These are phyloP conservation scores for Erodium trifolium DNA, from an alignment of 441 rosid genomes.

Conservation along the genomic window DNA sequence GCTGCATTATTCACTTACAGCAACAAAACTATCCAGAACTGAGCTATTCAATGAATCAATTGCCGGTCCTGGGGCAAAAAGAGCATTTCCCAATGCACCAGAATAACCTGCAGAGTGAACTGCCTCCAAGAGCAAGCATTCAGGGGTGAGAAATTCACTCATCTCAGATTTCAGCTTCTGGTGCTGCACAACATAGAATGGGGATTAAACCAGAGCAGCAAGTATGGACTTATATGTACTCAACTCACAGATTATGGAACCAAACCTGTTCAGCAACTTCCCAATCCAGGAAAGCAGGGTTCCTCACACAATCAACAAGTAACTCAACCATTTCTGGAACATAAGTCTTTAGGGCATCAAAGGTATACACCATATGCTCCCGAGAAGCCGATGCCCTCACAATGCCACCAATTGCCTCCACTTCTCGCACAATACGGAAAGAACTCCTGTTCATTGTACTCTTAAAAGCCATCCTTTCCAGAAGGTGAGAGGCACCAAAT, in stretches of 20 bases:
- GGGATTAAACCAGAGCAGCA: background rate
- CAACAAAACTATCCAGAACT: background rate
- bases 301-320: background rate
- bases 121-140: background rate
- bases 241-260: background rate
- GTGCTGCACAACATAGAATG: background rate
- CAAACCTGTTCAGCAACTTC: background rate
- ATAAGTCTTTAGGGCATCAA: constrained; percentile 84
- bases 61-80: background rate
- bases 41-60: background rate
- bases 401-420: constrained; percentile 85
- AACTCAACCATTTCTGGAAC: constrained; percentile 41
- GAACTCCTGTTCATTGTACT: constrained; percentile 69
- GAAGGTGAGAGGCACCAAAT: constrained; percentile 76
- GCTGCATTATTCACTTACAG: background rate
- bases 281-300: constrained; percentile 3
- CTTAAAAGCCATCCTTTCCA: constrained; percentile 92
- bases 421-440: constrained; percentile 72
- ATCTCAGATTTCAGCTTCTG: background rate
- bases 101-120: constrained; percentile 3
- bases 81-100: constrained; percentile 2
- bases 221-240: background rate
- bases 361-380: constrained; percentile 80
- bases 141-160: background rate
- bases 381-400: constrained; percentile 75